phyloP scores from a whole-genome alignment of 1,139 yeast genomes.

The Scheffersomyces lignicola region DNA sequence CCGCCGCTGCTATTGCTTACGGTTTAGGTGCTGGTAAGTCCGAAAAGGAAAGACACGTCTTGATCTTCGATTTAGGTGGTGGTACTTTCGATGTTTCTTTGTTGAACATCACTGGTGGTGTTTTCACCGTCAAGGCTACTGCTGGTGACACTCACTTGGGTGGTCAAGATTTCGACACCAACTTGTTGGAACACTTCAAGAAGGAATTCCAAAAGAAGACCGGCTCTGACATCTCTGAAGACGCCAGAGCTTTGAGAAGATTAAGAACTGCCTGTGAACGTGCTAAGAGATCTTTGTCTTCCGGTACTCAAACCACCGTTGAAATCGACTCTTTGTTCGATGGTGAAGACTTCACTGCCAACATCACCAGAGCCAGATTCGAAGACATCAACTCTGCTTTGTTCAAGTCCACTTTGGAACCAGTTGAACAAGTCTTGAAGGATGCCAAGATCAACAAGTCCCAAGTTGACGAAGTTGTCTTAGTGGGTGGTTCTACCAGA shows the following conservation, averaged over 20 bases:
- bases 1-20: conserved; percentile 98
- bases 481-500: conserved; percentile 99
- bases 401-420: conserved; percentile 94
- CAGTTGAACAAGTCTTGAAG: conserved; percentile 97
- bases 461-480: conserved; percentile 90
- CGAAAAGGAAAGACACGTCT: conserved; percentile 83
- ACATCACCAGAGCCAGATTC: conserved; percentile 98
- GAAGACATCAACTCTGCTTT: conserved; percentile 96
- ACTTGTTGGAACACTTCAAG: conserved; percentile 91
- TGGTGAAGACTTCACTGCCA: conserved; percentile 95
- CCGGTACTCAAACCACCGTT: conserved; percentile 94
- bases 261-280: conserved; percentile 99
- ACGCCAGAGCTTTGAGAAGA: conserved; percentile 97
- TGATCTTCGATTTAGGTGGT: conserved; percentile 97
- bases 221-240: conserved; percentile 85
- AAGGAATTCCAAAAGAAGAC: conserved; percentile 97
- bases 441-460: conserved; percentile 92
- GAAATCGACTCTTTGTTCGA: conserved; percentile 96
- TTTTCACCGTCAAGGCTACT: conserved; percentile 98
- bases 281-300: conserved; percentile 98
- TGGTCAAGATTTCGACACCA: conserved; percentile 99
- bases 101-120: conserved; percentile 97
- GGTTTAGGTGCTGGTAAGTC: conserved; percentile 95
- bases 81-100: conserved; percentile 99
- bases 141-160: conserved; percentile 99